Base-by-base conservation (phyloP, 2,329 filamentous ascomycete genomes). In the Ophiobolus disseminans region DNA sequence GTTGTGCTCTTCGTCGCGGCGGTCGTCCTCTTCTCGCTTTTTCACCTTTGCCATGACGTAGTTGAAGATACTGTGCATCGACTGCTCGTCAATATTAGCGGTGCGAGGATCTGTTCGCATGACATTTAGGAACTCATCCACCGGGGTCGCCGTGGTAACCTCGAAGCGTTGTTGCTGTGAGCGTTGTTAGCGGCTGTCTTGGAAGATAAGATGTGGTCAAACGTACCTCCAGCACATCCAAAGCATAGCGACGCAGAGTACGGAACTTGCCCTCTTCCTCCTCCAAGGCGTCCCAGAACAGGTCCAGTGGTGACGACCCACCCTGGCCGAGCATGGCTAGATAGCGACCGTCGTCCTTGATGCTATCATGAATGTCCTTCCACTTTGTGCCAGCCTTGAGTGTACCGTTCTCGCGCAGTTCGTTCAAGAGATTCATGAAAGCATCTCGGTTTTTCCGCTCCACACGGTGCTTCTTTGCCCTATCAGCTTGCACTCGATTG, bases 241-340 rank as follows among this genome's bases (percentile, higher is more conserved):
- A 78, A 30, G 95, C 89, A 67, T 91, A 86, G 68, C 94, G 95
- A 53, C 90, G 83, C 39, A 88, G 87, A 40, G 85, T 86, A 53
- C 92, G 87, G 38, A 97, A 79, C n/a, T 87, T 86, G 48, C 89
- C 86, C 68, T 99, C 93, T 72, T 97, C 91, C 71, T 96, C 91
- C 71, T 97, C 94, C 20, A 97, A 82, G 38, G 92, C 80, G 70
- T 99, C 94, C 91, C 93, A 97, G 77, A 99, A 97, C 5, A 99
- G 80, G 65, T 97, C 91, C 57, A 96, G 82, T 11, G 94, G 90
- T 4, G 85, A 89, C 4, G 92, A 96, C 46, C 93, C 92, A 49
- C 83, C 76, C 68, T 95, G 90, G 41, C 91, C 92, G 50, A 92
- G 82, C 80, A 96, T 91, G 56, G 85, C 86, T 62, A 80, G 82